Conservation (phyloP, 495 filamentous ascomycete genomes). For the Hypoxylon intermedium region DNA sequence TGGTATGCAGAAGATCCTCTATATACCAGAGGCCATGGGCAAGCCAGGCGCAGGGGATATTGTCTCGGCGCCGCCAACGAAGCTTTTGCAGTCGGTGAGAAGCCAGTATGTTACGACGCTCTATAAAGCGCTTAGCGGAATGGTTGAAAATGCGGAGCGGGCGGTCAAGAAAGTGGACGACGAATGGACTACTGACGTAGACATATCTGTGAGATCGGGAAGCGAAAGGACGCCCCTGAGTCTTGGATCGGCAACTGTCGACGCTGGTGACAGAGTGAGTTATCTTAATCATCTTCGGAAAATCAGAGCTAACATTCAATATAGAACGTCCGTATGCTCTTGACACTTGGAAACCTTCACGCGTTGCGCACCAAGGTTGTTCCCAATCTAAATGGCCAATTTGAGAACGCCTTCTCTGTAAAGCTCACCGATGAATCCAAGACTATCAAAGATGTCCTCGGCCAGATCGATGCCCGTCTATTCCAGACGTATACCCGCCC, state of each 20-base stretch:
- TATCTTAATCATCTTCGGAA: neutral
- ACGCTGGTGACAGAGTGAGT: conserved; percentile 74
- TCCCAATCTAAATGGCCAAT: conserved; percentile 81
- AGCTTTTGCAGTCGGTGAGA: conserved; percentile 84
- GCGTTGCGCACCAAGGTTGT: conserved; percentile 77
- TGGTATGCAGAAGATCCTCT: conserved; percentile 92
- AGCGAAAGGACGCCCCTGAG: conserved; percentile 38
- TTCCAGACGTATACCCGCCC: conserved; percentile 90
- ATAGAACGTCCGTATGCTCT: conserved; percentile 87
- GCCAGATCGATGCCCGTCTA: conserved; percentile 84
- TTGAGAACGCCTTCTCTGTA: conserved; percentile 87
- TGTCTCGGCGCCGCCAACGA: conserved; percentile 79
- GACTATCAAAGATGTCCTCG: conserved; percentile 85
- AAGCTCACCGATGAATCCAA: conserved; percentile 90
- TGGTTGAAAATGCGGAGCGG: conserved; percentile 93
- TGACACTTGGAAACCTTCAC: conserved; percentile 90
- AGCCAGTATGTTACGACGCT: conserved; percentile 87
- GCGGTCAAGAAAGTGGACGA: conserved; percentile 64
- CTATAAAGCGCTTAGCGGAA: conserved; percentile 88
- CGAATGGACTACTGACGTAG: conserved; percentile 62
- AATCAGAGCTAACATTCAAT: conserved; percentile 40
- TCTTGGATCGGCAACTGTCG: conserved; percentile 61
- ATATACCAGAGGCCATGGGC: conserved; percentile 80
- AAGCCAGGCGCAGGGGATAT: conserved; percentile 74
- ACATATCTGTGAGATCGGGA: conserved; percentile 35